phyloP scores from a whole-genome alignment of 2,329 filamentous ascomycete genomes.

The Moelleriella libera region DNA sequence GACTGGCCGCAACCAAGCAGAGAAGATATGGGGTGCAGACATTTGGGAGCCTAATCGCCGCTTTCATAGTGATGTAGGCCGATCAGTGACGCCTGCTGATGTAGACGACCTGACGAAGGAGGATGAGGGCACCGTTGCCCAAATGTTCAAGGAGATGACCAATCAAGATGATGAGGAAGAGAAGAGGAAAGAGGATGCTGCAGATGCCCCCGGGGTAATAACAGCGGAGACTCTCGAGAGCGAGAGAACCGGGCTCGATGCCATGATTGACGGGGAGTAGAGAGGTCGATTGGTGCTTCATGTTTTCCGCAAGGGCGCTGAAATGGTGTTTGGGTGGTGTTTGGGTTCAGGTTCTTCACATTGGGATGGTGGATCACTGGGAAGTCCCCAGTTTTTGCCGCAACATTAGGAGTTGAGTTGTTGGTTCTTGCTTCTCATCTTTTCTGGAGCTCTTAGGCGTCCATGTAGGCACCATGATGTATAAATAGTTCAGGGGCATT shows the following conservation, averaged over 20 bases:
- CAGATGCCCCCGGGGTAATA: conserved; percentile 20
- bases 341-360: no score
- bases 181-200: conserved; percentile 35
- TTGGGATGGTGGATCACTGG: no score
- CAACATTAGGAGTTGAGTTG: not conserved
- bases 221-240: conserved; percentile 28
- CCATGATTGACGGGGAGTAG: conserved; percentile 28
- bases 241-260: conserved; percentile 32
- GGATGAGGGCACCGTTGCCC: conserved; percentile 34
- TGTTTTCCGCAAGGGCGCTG: no score
- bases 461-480: not conserved
- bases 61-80: conserved; percentile 12
- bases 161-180: conserved; percentile 36
- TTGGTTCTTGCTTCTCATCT: not conserved
- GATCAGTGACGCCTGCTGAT: conserved; percentile 12
- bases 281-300: not conserved
- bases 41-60: conserved; percentile 26
- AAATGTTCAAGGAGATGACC: conserved; percentile 42
- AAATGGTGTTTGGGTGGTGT: no score
- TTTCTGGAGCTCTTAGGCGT: not conserved
- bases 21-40: conserved; percentile 34
- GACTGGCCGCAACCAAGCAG: conserved; percentile 31
- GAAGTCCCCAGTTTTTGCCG: not conserved
- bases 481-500: not conserved
- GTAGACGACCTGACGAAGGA: conserved; percentile 18